A percentile compares a stretch with the other conserved stretches of the same genome.
Evolutionary conservation across 805 yeast genomes (phyloP).

Genomic region (Metschnikowia proteae): DNA sequence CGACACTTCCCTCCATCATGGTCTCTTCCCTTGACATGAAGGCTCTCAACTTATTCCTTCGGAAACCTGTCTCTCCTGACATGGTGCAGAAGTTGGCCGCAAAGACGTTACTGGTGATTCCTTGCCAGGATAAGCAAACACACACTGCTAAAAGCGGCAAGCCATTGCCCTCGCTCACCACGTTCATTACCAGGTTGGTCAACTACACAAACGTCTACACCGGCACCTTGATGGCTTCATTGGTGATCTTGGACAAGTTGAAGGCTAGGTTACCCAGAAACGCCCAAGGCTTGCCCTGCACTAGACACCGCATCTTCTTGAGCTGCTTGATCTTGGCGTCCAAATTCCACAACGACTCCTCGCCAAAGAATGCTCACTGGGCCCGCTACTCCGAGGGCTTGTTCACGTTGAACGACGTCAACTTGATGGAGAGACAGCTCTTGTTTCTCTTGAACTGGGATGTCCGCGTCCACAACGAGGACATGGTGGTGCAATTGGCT

Average conservation of each 20-base stretch:
- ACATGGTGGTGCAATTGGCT: constrained; percentile 39
- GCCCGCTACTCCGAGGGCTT: constrained; percentile 73
- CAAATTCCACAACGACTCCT: constrained; percentile 72
- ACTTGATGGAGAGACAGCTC: constrained; percentile 77
- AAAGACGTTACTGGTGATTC: constrained; percentile 62
- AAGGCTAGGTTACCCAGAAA: constrained; percentile 60
- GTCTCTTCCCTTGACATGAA: constrained; percentile 33
- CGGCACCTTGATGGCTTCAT: constrained; percentile 70
- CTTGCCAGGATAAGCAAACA: constrained; percentile 46
- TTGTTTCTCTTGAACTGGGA: constrained; percentile 70
- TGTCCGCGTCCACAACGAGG: constrained; percentile 44
- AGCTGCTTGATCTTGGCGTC: constrained; percentile 72
- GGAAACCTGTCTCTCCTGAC: constrained; percentile 68
- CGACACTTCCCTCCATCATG: constrained; percentile 10
- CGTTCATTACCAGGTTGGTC: constrained; percentile 67
- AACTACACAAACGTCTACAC: constrained; percentile 77
- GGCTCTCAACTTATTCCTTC: constrained; percentile 57
- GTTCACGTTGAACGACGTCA: constrained; percentile 63
- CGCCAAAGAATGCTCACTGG: constrained; percentile 79
- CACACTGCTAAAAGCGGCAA: constrained; percentile 28
- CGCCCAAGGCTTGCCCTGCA: constrained; percentile 75
- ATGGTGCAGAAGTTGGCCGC: constrained; percentile 69
- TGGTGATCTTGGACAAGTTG: constrained; percentile 62
- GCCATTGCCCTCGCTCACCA: constrained; percentile 65
- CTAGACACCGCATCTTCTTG: constrained; percentile 72